Evolutionary conservation across 2,329 filamentous ascomycete genomes (phyloP).

Genomic region (Corinectria fuckeliana): DNA sequence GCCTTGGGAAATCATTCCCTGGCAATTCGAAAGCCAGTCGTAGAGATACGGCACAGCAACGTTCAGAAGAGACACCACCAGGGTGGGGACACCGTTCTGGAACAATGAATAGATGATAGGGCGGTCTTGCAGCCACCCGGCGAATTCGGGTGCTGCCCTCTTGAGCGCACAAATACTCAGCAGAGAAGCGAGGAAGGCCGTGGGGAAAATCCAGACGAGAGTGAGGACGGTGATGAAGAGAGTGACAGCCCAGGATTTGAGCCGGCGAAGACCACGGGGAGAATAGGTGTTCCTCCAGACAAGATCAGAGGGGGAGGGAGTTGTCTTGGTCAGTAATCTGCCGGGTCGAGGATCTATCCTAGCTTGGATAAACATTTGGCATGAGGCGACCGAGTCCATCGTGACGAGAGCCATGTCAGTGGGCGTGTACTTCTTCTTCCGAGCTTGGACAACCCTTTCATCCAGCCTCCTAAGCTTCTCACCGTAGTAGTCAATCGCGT

Average conservation of each 20-base stretch:
- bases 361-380: slow-evolving; percentile 95
- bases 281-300: slow-evolving; percentile 95
- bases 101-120: slow-evolving; percentile 77
- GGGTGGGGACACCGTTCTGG: slow-evolving; percentile 85
- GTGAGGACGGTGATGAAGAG: slow-evolving; percentile 82
- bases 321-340: slow-evolving; percentile 81
- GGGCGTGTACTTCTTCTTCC: slow-evolving; percentile 77
- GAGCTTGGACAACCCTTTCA: slow-evolving; percentile 71
- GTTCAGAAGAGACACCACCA: slow-evolving; percentile 86
- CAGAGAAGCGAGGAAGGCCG: slow-evolving; percentile 79
- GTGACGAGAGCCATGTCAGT: slow-evolving; percentile 93
- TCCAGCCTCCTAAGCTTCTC: slow-evolving; percentile 83
- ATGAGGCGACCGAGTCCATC: slow-evolving; percentile 92
- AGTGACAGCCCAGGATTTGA: slow-evolving; percentile 85
- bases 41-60: slow-evolving; percentile 92
- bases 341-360: slow-evolving; percentile 90
- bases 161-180: slow-evolving; percentile 83
- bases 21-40: slow-evolving; percentile 86
- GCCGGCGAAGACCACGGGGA: slow-evolving; percentile 73
- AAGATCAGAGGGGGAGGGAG: slow-evolving; percentile 90
- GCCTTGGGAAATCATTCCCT: slow-evolving; percentile 94
- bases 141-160: slow-evolving; percentile 74
- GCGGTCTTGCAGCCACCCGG: slow-evolving; percentile 70
- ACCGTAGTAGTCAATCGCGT: slow-evolving; percentile 94
- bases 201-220: slow-evolving; percentile 84